Conservation (phyloP, 2,329 filamentous ascomycete species). For the Westerdykella aurantiaca region DNA sequence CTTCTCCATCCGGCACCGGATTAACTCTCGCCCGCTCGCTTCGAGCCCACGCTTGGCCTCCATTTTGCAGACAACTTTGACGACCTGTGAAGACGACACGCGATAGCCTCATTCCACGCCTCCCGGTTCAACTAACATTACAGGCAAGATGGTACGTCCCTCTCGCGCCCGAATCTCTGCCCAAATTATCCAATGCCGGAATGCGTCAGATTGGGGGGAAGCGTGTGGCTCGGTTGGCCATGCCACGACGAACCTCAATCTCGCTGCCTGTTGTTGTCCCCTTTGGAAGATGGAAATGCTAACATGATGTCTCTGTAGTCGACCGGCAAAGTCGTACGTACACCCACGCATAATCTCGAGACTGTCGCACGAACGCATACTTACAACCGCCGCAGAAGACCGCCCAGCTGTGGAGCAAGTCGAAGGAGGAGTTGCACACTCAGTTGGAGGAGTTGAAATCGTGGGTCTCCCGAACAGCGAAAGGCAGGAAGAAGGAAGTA, state of each 20-base stretch:
- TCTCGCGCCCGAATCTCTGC: slow-evolving; percentile 3
- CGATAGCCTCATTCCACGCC: slow-evolving; percentile 33
- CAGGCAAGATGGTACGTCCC: slow-evolving; percentile 36
- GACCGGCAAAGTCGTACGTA: slow-evolving; percentile 57
- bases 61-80: slow-evolving; percentile 16
- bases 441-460: slow-evolving; percentile 41
- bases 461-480: slow-evolving; percentile 20
- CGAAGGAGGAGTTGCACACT: slow-evolving; percentile 95
- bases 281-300: slow-evolving; percentile 16
- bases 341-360: slow-evolving; percentile 9
- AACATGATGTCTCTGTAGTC: slow-evolving; percentile 44
- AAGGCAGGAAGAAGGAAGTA: slow-evolving; percentile 11
- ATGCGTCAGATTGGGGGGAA: background rate
- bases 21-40: background rate
- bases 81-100: slow-evolving; percentile 30
- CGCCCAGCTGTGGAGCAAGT: slow-evolving; percentile 96
- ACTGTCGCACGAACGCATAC: slow-evolving; percentile 29
- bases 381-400: slow-evolving; percentile 58
- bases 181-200: background rate
- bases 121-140: slow-evolving; percentile 33
- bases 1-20: slow-evolving; percentile 1
- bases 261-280: background rate
- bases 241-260: background rate
- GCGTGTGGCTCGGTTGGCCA: background rate
- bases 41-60: slow-evolving; percentile 16